Conservation (phyloP, 805 yeast species). For the Metschnikowia similis region DNA sequence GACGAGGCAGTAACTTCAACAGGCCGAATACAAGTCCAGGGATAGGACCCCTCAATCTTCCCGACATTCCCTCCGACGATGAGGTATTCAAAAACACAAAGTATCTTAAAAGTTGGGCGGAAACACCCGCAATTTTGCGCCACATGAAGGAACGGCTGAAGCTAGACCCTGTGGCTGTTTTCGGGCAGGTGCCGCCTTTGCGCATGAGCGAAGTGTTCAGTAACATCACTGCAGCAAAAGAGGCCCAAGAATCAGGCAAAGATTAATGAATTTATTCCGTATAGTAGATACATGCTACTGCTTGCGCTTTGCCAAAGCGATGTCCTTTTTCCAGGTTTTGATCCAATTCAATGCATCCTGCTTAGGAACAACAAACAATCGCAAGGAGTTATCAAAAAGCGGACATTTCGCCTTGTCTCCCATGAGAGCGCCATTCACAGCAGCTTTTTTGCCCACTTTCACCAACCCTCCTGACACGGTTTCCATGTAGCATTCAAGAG, state of each 20-base stretch:
- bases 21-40: slow-evolving; percentile 14
- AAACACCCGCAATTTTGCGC: slow-evolving; percentile 31
- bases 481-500: slow-evolving; percentile 74
- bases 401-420: slow-evolving; percentile 65
- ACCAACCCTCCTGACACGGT: slow-evolving; percentile 80
- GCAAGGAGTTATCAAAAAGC: slow-evolving; percentile 65
- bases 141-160: slow-evolving; percentile 23
- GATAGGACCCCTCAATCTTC: slow-evolving; percentile 23
- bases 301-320: slow-evolving; percentile 46
- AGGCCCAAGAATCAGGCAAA: neutral
- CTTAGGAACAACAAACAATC: slow-evolving; percentile 78
- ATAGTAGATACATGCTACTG: neutral
- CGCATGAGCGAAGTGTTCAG: slow-evolving; percentile 60
- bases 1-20: slow-evolving; percentile 1
- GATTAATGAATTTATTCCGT: neutral
- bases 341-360: slow-evolving; percentile 63
- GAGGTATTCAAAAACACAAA: slow-evolving; percentile 19
- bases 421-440: slow-evolving; percentile 61
- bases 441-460: slow-evolving; percentile 74
- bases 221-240: neutral
- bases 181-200: slow-evolving; percentile 71
- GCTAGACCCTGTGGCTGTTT: slow-evolving; percentile 63
- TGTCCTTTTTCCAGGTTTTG: slow-evolving; percentile 56
- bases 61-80: slow-evolving; percentile 41
- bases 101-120: slow-evolving; percentile 32